Evolutionary conservation across 2,329 filamentous ascomycete genomes (phyloP), one percentile per base, ranked within the genome.

Genomic region (Plenodomus biglobosus): DNA sequence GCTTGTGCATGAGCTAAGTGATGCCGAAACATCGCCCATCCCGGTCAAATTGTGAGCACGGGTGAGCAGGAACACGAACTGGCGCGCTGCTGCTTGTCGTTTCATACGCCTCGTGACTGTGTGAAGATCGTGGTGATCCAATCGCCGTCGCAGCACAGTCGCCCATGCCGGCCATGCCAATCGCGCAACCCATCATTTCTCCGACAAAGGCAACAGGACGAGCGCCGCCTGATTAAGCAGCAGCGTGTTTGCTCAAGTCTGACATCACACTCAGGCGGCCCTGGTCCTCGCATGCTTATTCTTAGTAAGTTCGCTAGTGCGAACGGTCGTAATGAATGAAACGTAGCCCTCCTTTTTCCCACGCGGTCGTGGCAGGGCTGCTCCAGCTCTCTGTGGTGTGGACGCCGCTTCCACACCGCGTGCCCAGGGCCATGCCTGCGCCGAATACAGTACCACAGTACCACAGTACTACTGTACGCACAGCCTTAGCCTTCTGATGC

Each of bases 51-150:
- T 55, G 56, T 60, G 59, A 55, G 60, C 66, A 64, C 58, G 61
- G 65, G 55, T 59, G 52, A 49, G 55, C 61, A 56, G 55, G 70
- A 71, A 69, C 67, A 71, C 68, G 67, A 69, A 65, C 61, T 58
- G 57, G 51, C 56, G 50, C 53, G 58, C 53, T 59, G 53, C 59
- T 59, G 58, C 55, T 55, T 59, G 59, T 62, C 63, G 69, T 72
- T 73, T 73, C 70, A 73, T 64, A 64, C 61, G 52, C 66, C 70
- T 71, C 68, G 70, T 72, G 69, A 71, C 68, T 59, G 63, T 58
- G 50, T 65, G 63, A 68, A 64, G 59, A 66, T 69, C 56, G 52
- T 56, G 55, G 42, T 64, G 64, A 66, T 68, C 69, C 64, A 68
- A 65, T 66, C 59, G n/a, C 61, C 52, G 56, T 61, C 54, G 51